Evolutionary conservation across 2,329 filamentous ascomycete genomes (phyloP), one percentile per base, ranked within the genome.

Genomic region (Phoma herbarum): DNA sequence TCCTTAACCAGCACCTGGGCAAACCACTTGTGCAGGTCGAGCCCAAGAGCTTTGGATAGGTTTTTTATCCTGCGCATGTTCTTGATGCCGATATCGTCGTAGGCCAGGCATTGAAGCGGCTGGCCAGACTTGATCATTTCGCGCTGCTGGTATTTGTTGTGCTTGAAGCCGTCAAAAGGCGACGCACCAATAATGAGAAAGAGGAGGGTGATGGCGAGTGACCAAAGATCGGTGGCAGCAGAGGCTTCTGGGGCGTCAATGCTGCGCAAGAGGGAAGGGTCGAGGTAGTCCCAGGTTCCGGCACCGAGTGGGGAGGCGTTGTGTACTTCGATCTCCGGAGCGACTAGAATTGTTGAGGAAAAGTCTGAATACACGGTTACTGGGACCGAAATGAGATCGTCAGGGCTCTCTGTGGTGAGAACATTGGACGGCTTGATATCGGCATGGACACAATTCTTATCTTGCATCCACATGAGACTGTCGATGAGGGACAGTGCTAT

Each of bases 361-460:
- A 82, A 82, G 66, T 82, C 80, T 16, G 80, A 76, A 63, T 74
- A 81, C 28, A 76, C 73, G 55, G 75, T 71, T 33, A 59, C 33
- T 1, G 66, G 62, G 7, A 43, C 31, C 14, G 50, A 41, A 18
- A 37, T 26, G 20, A 52, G 33, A 16, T 59, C 18, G 3, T 56
- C 37, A 3, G 60, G 52, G 60, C 63, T 66, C 49, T 80, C 65
- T 8, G 45, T 22, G 12, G 33, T 59, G 33, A 83, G 74, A 43
- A 83, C 75, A 65, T 83, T 83, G 2, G 74, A 75, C 1, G 81
- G 80, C 66, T 83, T 83, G 69, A 82, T 77, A 57, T 83, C 81
- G 5, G 78, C 80, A 59, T 76, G 73, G 2, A 80, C 72, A 47
- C 80, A 75, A 22, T 70, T 71, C 25, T 75, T 72, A 8, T 67